Evolutionary conservation across 2,329 filamentous ascomycete species (phyloP), one percentile per base, ranked within the genome.

Genomic region (Trichoderma pleuroti): DNA sequence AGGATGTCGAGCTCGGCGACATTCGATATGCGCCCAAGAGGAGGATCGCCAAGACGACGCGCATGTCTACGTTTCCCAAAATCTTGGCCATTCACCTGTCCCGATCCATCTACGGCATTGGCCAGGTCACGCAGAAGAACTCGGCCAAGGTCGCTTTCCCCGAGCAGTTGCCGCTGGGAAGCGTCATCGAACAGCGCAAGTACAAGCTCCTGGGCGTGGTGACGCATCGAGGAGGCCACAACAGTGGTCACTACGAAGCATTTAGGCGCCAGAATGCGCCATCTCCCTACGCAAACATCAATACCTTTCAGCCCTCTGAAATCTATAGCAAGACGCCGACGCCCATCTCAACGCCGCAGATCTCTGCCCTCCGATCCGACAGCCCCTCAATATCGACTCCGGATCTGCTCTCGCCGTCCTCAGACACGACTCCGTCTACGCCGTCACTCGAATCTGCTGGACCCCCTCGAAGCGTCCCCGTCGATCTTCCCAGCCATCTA

Each of bases 211-310:
- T 97, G 0, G 93, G 92, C 14, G 88, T 97, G 42, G 93, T 99
- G 42, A 97, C 93, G 26, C 96, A 99, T 79, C 97, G 97, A 77
- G 96, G 96, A 46, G 97, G 93, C 73, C 96, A 99, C 79, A 91
- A 97, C 77, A 97, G 94, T 76, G 96, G 96, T 1, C 96, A 99
- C 78, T 99, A 99, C 82, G 96, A 99, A 80, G 95, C 94, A 1
- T 98, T 98, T 80, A 88, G 96, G 39, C 88, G 96, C 46, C 96
- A 98, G 80, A 91, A 93, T 71, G 82, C 93, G 10, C 89, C 91
- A 64, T 84, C 91, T 4, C 94, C 94, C 0, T 98, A 90, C 78
- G 92, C 93, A 1, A 98, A 95, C 9, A 90, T 92, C 0, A 91
- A 92, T 74, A 90, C 90, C 0, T 95, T 97, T 80, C 91, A 92